These are phyloP conservation scores for Heterobasidion parviporum DNA, from an alignment of 1,284 basidiomycete species.

Conservation along the genomic window DNA sequence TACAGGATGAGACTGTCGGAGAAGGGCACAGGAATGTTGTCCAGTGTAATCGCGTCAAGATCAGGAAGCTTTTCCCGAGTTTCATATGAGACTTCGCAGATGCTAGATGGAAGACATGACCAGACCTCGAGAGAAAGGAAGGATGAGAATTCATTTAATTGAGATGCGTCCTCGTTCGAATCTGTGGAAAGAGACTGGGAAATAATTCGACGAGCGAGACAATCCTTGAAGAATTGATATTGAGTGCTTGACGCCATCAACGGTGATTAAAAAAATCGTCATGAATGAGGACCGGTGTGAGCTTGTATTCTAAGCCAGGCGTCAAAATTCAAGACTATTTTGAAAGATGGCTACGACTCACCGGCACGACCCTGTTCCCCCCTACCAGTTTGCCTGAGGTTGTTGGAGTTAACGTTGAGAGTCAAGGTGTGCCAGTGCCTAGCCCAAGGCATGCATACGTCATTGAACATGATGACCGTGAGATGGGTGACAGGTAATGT, in stretches of 20 bases:
- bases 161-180: constrained; percentile 16
- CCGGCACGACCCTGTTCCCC: too few species aligned
- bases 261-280: background rate
- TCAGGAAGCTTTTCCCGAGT: constrained; percentile 20
- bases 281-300: background rate
- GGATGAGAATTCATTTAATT: constrained; percentile 41
- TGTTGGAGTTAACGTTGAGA: too few species aligned
- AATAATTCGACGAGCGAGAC: constrained; percentile 34
- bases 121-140: constrained; percentile 44
- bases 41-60: constrained; percentile 27
- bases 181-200: constrained; percentile 15
- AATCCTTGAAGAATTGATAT: constrained; percentile 35
- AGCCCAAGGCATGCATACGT: too few species aligned
- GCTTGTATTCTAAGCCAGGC: too few species aligned
- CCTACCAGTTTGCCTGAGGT: too few species aligned
- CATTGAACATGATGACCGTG: too few species aligned
- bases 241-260: constrained; percentile 3
- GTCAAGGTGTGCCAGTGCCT: too few species aligned
- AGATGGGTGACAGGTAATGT: too few species aligned
- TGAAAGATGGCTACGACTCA: too few species aligned
- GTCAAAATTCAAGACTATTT: too few species aligned
- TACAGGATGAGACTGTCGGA: constrained; percentile 42
- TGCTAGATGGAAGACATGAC: constrained; percentile 26
- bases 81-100: constrained; percentile 32
- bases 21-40: constrained; percentile 25